phyloP scores from a whole-genome alignment of 2,329 filamentous ascomycete genomes.

The Diaporthe australafricana region DNA sequence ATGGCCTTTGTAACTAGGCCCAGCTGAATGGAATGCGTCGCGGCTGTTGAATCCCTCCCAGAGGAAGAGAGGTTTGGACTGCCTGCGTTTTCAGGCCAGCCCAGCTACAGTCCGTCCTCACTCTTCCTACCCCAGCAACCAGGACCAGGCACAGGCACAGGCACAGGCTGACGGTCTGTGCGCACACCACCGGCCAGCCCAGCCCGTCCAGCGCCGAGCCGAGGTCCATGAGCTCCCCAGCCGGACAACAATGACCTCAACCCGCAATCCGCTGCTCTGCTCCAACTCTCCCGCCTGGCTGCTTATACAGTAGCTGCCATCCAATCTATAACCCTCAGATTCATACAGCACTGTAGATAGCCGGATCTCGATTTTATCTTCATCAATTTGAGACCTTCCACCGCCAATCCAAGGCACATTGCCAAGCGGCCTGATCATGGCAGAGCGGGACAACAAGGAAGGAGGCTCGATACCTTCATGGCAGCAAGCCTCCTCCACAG shows the following conservation, averaged over 20 bases:
- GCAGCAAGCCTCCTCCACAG: constrained; percentile 36
- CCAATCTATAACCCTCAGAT: neutral
- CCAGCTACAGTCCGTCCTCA: neutral
- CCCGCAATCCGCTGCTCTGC: neutral
- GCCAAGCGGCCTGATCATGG: constrained; percentile 38
- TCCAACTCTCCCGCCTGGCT: neutral
- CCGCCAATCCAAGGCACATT: neutral
- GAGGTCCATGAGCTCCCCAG: constrained; percentile 30
- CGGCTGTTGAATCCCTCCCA: constrained; percentile 1
- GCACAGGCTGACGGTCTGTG: constrained; percentile 29
- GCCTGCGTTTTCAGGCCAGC: constrained; percentile 19
- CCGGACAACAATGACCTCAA: constrained; percentile 12
- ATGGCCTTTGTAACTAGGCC: neutral
- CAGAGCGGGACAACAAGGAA: constrained; percentile 38
- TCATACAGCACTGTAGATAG: neutral
- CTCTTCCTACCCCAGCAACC: neutral
- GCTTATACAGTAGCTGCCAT: neutral
- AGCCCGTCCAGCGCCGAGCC: constrained; percentile 10
- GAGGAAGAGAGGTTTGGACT: neutral
- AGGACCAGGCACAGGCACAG: neutral
- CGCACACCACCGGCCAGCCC: neutral
- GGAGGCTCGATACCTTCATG: constrained; percentile 38
- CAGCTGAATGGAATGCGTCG: neutral
- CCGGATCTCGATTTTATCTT: neutral
- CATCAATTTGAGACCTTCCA: too few relatives aligned